Evolutionary conservation across 306 rosid species (phyloP).

Genomic region (Pachyrhizus erosus): DNA sequence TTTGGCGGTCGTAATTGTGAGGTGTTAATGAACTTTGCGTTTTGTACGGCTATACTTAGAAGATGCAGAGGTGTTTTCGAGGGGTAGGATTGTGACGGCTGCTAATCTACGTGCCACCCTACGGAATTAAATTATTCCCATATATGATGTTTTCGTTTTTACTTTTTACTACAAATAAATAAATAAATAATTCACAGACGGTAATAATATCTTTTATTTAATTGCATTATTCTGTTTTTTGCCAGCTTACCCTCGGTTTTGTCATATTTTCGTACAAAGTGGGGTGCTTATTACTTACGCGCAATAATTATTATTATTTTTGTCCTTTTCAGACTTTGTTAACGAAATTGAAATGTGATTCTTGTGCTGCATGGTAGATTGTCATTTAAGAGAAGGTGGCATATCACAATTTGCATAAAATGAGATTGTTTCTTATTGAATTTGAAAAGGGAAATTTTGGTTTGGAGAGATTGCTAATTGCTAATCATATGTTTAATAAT

Average conservation of each 20-base stretch:
- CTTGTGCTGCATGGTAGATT: not conserved
- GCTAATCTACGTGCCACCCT: slow-evolving; percentile 21
- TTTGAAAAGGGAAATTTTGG: slow-evolving; percentile 1
- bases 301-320: not conserved
- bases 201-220: not conserved
- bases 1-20: too few species aligned
- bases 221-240: not conserved
- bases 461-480: not conserved
- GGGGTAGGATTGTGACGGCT: not conserved
- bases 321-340: not conserved
- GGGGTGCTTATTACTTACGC: not conserved
- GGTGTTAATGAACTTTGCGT: too few species aligned
- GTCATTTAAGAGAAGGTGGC: slow-evolving; percentile 19
- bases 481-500: not conserved
- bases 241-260: not conserved
- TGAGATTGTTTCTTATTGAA: not conserved
- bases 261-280: not conserved
- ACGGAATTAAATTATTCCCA: not conserved
- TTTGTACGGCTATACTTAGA: not conserved
- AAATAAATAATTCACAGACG: not conserved
- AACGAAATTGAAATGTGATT: slow-evolving; percentile 4
- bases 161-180: not conserved
- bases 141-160: not conserved
- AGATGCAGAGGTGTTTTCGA: not conserved
- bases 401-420: slow-evolving; percentile 3